Evolutionary conservation across 2,329 filamentous ascomycete genomes (phyloP).

Genomic region (Aspergillus brunneoviolaceus): DNA sequence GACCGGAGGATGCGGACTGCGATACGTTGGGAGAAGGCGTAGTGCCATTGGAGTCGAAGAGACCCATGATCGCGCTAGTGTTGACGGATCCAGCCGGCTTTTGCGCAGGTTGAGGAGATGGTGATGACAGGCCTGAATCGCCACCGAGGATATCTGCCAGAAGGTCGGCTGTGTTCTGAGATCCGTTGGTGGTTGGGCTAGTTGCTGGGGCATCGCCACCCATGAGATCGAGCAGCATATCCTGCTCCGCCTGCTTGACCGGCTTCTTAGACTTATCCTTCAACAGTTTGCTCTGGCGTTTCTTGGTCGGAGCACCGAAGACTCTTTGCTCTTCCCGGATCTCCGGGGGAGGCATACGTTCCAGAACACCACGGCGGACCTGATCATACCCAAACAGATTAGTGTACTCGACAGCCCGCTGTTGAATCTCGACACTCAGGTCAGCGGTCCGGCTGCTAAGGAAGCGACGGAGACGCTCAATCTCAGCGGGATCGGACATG

Average conservation of each 20-base stretch:
- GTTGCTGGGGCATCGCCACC: conserved; percentile 68
- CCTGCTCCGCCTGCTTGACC: conserved; percentile 82
- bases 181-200: conserved; percentile 56
- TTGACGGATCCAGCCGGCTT: conserved; percentile 53
- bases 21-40: conserved; percentile 51
- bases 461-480: conserved; percentile 79
- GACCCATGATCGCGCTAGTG: conserved; percentile 80
- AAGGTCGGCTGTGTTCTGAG: conserved; percentile 76
- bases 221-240: conserved; percentile 90
- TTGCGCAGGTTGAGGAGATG: conserved; percentile 55
- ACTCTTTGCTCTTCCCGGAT: conserved; percentile 95
- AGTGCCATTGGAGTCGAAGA: conserved; percentile 62
- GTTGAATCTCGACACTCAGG: conserved; percentile 92
- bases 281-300: conserved; percentile 59
- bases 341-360: conserved; percentile 97
- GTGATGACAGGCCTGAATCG: conserved; percentile 55
- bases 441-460: conserved; percentile 78
- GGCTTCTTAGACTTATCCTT: conserved; percentile 74
- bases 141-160: conserved; percentile 89
- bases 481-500: conserved; percentile 76
- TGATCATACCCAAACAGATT: conserved; percentile 92
- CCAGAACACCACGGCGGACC: conserved; percentile 83
- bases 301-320: conserved; percentile 73
- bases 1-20: conserved; percentile 44
- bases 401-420: conserved; percentile 90